Base-by-base conservation (phyloP, 805 yeast species). In the Debaryomyces tyrocola region DNA sequence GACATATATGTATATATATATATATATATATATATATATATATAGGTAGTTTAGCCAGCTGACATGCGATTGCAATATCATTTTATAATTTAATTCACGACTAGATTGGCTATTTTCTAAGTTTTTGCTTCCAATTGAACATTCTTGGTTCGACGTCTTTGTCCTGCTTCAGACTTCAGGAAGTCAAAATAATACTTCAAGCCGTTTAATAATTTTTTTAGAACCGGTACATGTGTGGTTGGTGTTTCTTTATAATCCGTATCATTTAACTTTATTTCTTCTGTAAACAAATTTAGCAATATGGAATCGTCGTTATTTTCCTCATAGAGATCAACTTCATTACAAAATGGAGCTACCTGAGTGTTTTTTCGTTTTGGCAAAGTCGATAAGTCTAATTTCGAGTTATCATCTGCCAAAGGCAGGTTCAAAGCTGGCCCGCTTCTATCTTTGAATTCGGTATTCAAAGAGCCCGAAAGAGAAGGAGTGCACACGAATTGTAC, bases 331-430 rank as follows among this genome's bases (percentile, higher is more conserved):
- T 52, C 54, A 14, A 29, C 40, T 4, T 50, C 39, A 28, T 49
- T 43, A 33, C 55, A 47, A 17, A 56, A 49, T 12, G 64, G 59
- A 10, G 54, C 60, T 4, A 21, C 40, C 28, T 20, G 21, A 20
- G 39, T 31, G 17, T 14, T 9, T 4, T 14, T 10, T 18, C 20
- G 21, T 21, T 28, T 27, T 15, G 27, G 31, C 21, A 46, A 41
- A 9, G 24, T 8, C 10, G 38, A 15, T 31, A 46, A 38, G 37
- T 47, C 46, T 29, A 50, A 40, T 5, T 49, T 47, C 7, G 37
- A 15, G 9, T 42, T 33, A 17, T 46, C 33, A 9, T 34, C 20
- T 11, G 44, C 27, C 37, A 55, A 47, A 20, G 60, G 58, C 11
- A 27, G 21, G 3, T 17, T 31, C 58, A 58, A 55, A 9, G 42